A percentile compares a stretch with the other conserved stretches of the same genome.
These are phyloP conservation scores for Bimuria novae-zelandiae DNA, from an alignment of 2,329 filamentous ascomycete genomes.

Conservation along the genomic window DNA sequence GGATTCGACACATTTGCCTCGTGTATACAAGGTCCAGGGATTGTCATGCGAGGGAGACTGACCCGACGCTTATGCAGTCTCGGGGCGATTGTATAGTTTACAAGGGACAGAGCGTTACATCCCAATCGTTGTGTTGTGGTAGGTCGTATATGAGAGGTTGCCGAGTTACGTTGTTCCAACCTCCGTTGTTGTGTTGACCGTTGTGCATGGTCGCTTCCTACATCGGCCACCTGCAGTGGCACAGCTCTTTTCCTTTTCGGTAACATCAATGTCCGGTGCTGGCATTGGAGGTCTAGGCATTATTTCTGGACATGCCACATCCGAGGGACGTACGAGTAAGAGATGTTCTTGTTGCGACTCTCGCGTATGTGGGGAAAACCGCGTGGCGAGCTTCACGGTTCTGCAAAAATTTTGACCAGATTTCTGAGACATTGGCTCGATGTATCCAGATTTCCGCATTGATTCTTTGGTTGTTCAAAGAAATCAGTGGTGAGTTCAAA, in stretches of 20 bases:
- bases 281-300: not conserved
- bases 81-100: not conserved
- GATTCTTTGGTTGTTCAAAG: not conserved
- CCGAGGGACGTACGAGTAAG: conserved; percentile 1
- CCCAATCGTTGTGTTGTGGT: not conserved
- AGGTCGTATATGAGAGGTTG: not conserved
- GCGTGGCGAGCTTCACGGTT: conserved; percentile 1
- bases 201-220: no score
- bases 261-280: not conserved
- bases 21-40: not conserved
- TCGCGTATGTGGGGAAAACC: conserved; percentile 16
- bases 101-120: not conserved
- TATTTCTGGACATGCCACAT: not conserved
- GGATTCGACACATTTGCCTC: not conserved
- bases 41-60: not conserved
- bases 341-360: not conserved
- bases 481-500: not conserved
- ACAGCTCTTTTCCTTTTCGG: no score
- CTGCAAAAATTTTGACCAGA: not conserved
- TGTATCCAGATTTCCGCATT: not conserved
- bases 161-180: not conserved
- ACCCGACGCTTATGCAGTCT: not conserved
- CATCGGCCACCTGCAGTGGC: no score
- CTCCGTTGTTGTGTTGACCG: not conserved
- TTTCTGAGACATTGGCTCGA: not conserved